These are phyloP conservation scores for Mortierella sp. DNA, from an alignment of 371 early-diverging fungal species.

Conservation along the genomic window DNA sequence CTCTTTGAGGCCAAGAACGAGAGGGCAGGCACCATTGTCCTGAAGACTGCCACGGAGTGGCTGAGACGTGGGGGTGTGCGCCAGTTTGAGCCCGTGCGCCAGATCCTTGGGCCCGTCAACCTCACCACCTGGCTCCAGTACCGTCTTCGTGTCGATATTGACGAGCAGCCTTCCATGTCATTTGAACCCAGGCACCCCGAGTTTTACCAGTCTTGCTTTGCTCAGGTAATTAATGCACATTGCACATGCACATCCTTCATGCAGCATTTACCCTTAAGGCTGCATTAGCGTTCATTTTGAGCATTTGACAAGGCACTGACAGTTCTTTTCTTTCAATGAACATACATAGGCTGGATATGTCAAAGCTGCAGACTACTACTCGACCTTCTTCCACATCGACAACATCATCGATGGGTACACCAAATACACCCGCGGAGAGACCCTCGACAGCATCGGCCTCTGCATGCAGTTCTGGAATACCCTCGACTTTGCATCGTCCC, in stretches of 20 bases:
- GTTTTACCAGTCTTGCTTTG: constrained; percentile 48
- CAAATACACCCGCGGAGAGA: not conserved
- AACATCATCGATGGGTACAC: constrained; percentile 9
- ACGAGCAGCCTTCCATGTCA: constrained; percentile 38
- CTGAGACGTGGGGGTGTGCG: constrained; percentile 29
- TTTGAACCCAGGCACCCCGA: constrained; percentile 47
- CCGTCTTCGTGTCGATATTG: constrained; percentile 46
- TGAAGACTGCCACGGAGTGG: constrained; percentile 48
- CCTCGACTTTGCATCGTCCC: constrained; percentile 42
- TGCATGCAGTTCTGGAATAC: constrained; percentile 46
- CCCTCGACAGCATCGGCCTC: constrained; percentile 15
- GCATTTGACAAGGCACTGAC: not conserved
- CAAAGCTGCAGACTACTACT: constrained; percentile 50
- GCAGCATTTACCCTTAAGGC: not conserved
- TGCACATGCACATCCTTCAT: not conserved
- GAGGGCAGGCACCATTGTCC: constrained; percentile 34
- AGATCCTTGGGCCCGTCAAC: constrained; percentile 55
- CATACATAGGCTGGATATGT: constrained; percentile 34
- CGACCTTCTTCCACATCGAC: constrained; percentile 42
- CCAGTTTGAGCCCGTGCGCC: constrained; percentile 49
- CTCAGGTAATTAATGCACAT: constrained; percentile 20
- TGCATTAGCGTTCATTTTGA: not conserved
- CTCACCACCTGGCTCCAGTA: constrained; percentile 56
- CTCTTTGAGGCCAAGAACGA: constrained; percentile 53
- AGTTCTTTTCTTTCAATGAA: not conserved